Conservation (phyloP, 805 yeast genomes). For the Tetrapisispora pingtungensis region DNA sequence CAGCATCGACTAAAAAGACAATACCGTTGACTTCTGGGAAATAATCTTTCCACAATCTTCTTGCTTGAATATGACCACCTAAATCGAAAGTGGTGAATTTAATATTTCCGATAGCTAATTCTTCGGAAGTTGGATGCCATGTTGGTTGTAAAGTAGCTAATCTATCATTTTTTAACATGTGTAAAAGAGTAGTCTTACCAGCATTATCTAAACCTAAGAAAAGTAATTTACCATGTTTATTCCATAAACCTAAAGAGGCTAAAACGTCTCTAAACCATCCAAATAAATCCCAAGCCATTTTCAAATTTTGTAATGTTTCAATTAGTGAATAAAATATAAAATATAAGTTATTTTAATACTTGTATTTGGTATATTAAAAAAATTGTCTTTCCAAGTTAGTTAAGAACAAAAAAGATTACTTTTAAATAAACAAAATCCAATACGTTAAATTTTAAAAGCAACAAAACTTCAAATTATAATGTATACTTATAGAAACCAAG, state of each 20-base stretch:
- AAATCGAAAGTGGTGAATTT: constrained; percentile 96
- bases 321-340: no score
- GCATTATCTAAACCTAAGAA: constrained; percentile 97
- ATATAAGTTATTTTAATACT: no score
- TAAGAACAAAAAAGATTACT: no score
- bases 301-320: no score
- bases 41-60: constrained; percentile 98
- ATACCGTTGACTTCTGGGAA: constrained; percentile 99
- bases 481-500: no score
- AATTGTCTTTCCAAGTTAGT: no score
- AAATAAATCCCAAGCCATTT: constrained; percentile 27
- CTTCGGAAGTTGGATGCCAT: constrained; percentile 97
- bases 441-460: no score
- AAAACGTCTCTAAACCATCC: constrained; percentile 55
- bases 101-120: constrained; percentile 90
- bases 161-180: constrained; percentile 88
- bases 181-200: constrained; percentile 86
- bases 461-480: no score
- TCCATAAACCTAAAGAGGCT: constrained; percentile 74
- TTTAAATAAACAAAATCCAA: no score
- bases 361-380: no score
- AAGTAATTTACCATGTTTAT: constrained; percentile 91
- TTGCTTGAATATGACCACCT: constrained; percentile 98
- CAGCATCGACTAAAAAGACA: constrained; percentile 92
- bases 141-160: constrained; percentile 97